Conservation (phyloP, 495 filamentous ascomycete genomes). For the Daldinia loculata region DNA sequence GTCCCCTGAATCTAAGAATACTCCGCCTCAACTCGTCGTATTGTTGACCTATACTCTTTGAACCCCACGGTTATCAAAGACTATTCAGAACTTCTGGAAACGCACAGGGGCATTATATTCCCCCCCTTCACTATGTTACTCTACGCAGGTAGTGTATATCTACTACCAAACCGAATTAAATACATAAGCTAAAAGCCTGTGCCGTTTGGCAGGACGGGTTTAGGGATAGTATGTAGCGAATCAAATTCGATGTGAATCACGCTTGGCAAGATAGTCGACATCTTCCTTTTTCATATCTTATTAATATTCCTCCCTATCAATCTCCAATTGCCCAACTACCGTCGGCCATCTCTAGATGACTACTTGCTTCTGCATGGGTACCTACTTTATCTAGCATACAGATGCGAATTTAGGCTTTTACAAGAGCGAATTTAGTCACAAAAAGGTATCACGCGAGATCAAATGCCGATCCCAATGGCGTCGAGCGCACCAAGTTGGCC, state of each 20-base stretch:
- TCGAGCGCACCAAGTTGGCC: conserved; percentile 38
- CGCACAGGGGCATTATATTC: neutral
- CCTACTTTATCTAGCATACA: conserved; percentile 6
- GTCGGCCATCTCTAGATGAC: neutral
- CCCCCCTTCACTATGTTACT: conserved; percentile 5
- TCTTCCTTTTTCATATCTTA: conserved; percentile 21
- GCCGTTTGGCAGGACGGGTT: conserved; percentile 14
- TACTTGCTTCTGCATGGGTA: conserved; percentile 6
- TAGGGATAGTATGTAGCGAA: conserved; percentile 23
- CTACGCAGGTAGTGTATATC: neutral
- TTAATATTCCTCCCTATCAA: conserved; percentile 27
- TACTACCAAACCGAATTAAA: neutral
- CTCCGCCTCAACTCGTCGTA: conserved; percentile 34
- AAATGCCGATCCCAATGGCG: conserved; percentile 26
- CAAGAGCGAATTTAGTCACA: neutral
- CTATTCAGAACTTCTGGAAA: neutral
- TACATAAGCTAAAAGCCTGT: conserved; percentile 4
- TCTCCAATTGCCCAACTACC: conserved; percentile 15
- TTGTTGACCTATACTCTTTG: conserved; percentile 15
- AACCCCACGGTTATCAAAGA: neutral
- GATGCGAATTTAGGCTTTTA: neutral
- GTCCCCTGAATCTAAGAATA: conserved; percentile 2
- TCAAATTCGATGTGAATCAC: conserved; percentile 18
- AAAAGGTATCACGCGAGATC: neutral
- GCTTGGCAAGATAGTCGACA: conserved; percentile 26